phyloP scores from a whole-genome alignment of 345 rosid genomes.

The Brassica carinata region DNA sequence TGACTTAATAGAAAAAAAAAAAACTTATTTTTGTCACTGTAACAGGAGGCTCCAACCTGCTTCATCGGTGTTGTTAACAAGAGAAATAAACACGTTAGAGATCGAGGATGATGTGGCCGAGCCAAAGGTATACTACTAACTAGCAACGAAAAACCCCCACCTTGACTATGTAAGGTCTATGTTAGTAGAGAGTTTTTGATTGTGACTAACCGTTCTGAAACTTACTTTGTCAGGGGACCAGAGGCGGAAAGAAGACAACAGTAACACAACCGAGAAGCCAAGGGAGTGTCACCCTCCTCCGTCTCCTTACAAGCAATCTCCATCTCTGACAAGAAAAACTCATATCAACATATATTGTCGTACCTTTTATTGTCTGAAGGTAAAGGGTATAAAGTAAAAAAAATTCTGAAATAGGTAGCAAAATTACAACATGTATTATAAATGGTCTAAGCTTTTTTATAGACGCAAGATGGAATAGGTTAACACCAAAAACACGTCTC shows the following conservation, averaged over 20 bases:
- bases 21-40: not conserved
- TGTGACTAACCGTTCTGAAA: not conserved
- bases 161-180: not conserved
- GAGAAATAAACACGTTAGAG: constrained; percentile 57
- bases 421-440: not conserved
- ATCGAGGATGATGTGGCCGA: constrained; percentile 65
- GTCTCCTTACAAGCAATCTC: constrained; percentile 60
- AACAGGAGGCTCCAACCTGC: constrained; percentile 83
- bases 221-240: constrained; percentile 52
- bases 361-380: not conserved
- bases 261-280: constrained; percentile 53
- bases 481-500: not conserved
- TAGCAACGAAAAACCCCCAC: not conserved
- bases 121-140: constrained; percentile 51
- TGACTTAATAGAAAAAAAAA: not conserved
- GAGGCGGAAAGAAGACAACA: constrained; percentile 53
- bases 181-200: not conserved
- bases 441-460: not conserved
- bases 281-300: constrained; percentile 66
- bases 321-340: constrained; percentile 35
- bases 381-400: not conserved
- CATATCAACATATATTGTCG: not conserved
- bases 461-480: not conserved
- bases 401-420: not conserved
- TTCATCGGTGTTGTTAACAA: constrained; percentile 62